phyloP scores from a whole-genome alignment of 306 rosid genomes.

The Citrullus colocynthis region DNA sequence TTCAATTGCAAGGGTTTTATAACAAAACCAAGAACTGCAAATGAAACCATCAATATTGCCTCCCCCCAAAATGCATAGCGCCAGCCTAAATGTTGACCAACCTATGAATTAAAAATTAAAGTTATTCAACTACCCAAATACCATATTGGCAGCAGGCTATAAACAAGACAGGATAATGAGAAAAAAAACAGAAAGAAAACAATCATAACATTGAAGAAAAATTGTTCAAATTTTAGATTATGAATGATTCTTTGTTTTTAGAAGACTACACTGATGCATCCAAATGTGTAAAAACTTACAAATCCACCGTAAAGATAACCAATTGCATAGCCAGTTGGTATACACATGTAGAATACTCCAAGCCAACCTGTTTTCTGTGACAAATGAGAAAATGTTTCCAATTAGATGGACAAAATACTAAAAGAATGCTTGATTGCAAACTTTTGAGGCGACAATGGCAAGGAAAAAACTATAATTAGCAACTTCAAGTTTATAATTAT shows the following conservation, averaged over 20 bases:
- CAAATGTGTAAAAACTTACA: slow-evolving; percentile 31
- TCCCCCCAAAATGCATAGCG: slow-evolving; percentile 66
- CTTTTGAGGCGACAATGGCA: not conserved
- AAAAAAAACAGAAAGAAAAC: not conserved
- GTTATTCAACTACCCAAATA: not conserved
- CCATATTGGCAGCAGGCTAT: too few relatives aligned
- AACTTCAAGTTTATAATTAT: not conserved
- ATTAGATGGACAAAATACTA: not conserved
- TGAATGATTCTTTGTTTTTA: not conserved
- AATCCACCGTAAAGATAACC: slow-evolving; percentile 79
- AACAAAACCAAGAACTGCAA: slow-evolving; percentile 53
- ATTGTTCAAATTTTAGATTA: not conserved
- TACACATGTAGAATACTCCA: slow-evolving; percentile 65
- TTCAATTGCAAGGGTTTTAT: slow-evolving; percentile 72
- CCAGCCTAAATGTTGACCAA: slow-evolving; percentile 54
- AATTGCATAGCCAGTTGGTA: slow-evolving; percentile 72
- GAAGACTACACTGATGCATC: not conserved
- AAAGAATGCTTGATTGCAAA: not conserved
- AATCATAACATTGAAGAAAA: not conserved
- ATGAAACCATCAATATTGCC: slow-evolving; percentile 68
- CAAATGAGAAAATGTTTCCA: slow-evolving; percentile 12
- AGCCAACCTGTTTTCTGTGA: slow-evolving; percentile 77
- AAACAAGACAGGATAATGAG: not conserved
- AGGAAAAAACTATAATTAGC: not conserved
- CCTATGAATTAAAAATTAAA: slow-evolving; percentile 27